Conservation (phyloP, 1,284 basidiomycete genomes). For the Rhodotorula glutinis region DNA sequence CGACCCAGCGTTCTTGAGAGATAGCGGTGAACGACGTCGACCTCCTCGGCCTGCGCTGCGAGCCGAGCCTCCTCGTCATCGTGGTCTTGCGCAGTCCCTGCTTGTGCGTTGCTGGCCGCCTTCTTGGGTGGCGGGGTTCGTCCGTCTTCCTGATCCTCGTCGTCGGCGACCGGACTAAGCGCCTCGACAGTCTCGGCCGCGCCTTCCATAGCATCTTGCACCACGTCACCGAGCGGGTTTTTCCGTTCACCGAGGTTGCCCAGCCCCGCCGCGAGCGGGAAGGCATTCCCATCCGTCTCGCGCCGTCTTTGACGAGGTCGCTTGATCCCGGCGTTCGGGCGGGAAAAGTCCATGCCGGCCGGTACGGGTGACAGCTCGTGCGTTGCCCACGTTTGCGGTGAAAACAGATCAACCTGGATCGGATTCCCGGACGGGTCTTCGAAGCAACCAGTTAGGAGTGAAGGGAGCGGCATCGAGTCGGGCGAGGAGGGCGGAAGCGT, state of each 20-base stretch:
- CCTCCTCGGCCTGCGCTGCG: slow-evolving; percentile 8
- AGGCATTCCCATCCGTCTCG: background rate
- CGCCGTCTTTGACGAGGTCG: background rate
- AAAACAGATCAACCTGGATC: slow-evolving; percentile 37
- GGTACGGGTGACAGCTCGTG: slow-evolving; percentile 37
- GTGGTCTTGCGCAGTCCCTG: background rate
- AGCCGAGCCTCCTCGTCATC: slow-evolving; percentile 6
- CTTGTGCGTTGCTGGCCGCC: background rate
- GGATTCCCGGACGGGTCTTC: slow-evolving; percentile 29
- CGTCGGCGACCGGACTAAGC: background rate
- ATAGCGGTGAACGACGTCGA: slow-evolving; percentile 28
- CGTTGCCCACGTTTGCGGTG: slow-evolving; percentile 27
- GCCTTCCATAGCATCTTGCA: slow-evolving; percentile 1
- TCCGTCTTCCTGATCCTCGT: background rate
- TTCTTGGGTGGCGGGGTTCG: background rate
- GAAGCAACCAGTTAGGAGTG: slow-evolving; percentile 34
- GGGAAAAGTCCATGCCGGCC: slow-evolving; percentile 18
- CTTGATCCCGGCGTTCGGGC: background rate
- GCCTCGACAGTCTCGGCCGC: background rate
- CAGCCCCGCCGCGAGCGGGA: slow-evolving; percentile 7
- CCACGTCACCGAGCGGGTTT: background rate
- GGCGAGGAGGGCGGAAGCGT: background rate
- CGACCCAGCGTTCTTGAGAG: slow-evolving; percentile 23
- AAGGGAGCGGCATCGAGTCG: slow-evolving; percentile 10
- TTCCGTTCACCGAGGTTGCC: slow-evolving; percentile 16